Evolutionary conservation across 441 rosid genomes (phyloP).

Genomic region (Brassica hybrid): DNA sequence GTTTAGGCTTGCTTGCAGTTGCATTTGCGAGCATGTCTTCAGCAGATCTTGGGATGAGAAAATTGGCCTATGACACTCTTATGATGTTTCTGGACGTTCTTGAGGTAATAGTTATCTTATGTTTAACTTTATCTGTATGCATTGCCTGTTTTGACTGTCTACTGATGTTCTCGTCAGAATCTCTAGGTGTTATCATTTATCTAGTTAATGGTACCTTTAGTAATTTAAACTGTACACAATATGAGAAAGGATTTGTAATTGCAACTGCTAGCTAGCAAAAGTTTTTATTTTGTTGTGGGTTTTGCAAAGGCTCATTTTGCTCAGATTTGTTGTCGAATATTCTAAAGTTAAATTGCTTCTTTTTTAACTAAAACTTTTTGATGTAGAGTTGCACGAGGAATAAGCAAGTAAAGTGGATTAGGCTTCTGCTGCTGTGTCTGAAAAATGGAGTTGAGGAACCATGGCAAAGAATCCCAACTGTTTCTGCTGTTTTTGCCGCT

Average conservation of each 20-base stretch:
- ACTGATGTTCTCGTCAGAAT: not conserved
- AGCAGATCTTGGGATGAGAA: slow-evolving; percentile 80
- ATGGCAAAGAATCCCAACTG: slow-evolving; percentile 90
- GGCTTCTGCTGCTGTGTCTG: slow-evolving; percentile 70
- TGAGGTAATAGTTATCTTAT: slow-evolving; percentile 71
- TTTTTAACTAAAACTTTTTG: slow-evolving; percentile 30
- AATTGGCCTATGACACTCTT: slow-evolving; percentile 81
- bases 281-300: too few relatives aligned
- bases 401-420: slow-evolving; percentile 66
- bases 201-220: slow-evolving; percentile 10
- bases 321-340: slow-evolving; percentile 24
- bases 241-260: not conserved
- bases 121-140: slow-evolving; percentile 16
- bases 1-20: slow-evolving; percentile 90
- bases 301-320: slow-evolving; percentile 8
- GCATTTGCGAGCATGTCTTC: slow-evolving; percentile 88
- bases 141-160: slow-evolving; percentile 24
- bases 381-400: slow-evolving; percentile 69
- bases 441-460: slow-evolving; percentile 87
- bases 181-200: not conserved
- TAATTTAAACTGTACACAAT: slow-evolving; percentile 16
- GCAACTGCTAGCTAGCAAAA: slow-evolving; percentile 10
- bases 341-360: too few relatives aligned
- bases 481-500: slow-evolving; percentile 83
- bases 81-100: slow-evolving; percentile 59